Evolutionary conservation across 139 green algal genomes (phyloP), one percentile per base, ranked within the genome.

Genomic region (Astrephomene gubernaculifera): DNA sequence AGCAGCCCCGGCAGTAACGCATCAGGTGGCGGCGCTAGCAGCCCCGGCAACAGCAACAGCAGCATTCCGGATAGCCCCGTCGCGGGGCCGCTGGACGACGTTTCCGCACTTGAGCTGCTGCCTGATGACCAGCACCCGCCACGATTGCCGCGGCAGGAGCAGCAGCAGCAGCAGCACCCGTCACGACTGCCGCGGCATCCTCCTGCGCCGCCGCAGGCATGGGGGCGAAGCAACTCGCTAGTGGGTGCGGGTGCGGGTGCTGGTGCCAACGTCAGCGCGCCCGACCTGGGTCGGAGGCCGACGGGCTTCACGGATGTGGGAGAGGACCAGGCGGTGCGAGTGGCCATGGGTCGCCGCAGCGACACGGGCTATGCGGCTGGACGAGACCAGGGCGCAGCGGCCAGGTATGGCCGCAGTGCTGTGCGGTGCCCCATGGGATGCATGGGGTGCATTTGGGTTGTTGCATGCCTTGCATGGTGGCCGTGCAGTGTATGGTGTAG

Each of bases 31-130:
- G 49, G 17, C 49, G 12, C 12, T 57, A 52, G 73, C 53, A 70
- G 70, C 70, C 8, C 1, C 53, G 36, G 6, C 54, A 52, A 57
- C 57, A 57, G 74, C 38, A 53, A 29, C 49, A 57, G 74, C 39
- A n/a, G n/a, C n/a, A n/a, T n/a, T n/a, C n/a, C n/a, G n/a, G n/a
- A n/a, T n/a, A n/a, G n/a, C n/a, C n/a, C n/a, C n/a, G n/a, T n/a
- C n/a, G 38, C 19, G 1, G 31, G 29, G 2, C 41, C 76, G n/a
- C 43, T 83, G 43, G 76, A 83, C 41, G 76, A 83, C 27, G 60
- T 14, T 14, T 83, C 61, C 1, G 61, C 45, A n/a, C 38, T 83
- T 27, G 76, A 72, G 1, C 70, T 78, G 70, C 14, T 14, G 39
- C 4, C 24, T 14, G 36, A 39, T 6, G n/a, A 31, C 14, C 49